Evolutionary conservation across 805 yeast species (phyloP).

Genomic region (Yarrowia sp.): DNA sequence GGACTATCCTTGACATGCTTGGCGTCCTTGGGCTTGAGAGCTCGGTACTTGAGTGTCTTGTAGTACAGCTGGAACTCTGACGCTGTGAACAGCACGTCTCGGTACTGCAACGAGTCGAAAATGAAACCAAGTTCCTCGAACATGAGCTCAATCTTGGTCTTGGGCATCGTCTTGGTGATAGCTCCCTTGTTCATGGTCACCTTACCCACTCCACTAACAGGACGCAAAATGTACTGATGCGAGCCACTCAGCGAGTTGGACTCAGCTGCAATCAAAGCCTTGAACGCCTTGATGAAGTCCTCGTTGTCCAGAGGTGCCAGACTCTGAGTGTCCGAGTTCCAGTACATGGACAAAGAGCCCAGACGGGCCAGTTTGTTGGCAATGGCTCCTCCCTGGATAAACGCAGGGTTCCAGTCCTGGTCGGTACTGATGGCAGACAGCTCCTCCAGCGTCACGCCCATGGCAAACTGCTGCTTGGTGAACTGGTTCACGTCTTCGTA

Average conservation of each 20-base stretch:
- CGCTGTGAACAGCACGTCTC: constrained; percentile 74
- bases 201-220: constrained; percentile 86
- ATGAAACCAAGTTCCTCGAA: constrained; percentile 89
- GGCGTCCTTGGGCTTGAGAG: constrained; percentile 57
- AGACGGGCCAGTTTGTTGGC: constrained; percentile 76
- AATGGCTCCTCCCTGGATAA: constrained; percentile 64
- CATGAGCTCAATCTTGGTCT: constrained; percentile 66
- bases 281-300: constrained; percentile 41
- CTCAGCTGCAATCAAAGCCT: constrained; percentile 29
- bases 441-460: constrained; percentile 81
- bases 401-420: constrained; percentile 77
- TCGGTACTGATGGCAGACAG: constrained; percentile 90
- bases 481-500: constrained; percentile 71
- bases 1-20: constrained; percentile 55
- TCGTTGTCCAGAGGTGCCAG: constrained; percentile 41
- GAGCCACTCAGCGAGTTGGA: constrained; percentile 27
- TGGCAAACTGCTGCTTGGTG: constrained; percentile 63
- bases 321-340: constrained; percentile 66
- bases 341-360: constrained; percentile 71
- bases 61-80: constrained; percentile 76
- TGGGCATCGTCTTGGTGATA: constrained; percentile 45
- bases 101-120: constrained; percentile 78
- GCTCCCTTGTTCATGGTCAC: constrained; percentile 71
- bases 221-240: constrained; percentile 57
- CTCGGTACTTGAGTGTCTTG: constrained; percentile 71